Conservation (phyloP, 1,284 basidiomycete genomes). For the Tilletiaria anomala region DNA sequence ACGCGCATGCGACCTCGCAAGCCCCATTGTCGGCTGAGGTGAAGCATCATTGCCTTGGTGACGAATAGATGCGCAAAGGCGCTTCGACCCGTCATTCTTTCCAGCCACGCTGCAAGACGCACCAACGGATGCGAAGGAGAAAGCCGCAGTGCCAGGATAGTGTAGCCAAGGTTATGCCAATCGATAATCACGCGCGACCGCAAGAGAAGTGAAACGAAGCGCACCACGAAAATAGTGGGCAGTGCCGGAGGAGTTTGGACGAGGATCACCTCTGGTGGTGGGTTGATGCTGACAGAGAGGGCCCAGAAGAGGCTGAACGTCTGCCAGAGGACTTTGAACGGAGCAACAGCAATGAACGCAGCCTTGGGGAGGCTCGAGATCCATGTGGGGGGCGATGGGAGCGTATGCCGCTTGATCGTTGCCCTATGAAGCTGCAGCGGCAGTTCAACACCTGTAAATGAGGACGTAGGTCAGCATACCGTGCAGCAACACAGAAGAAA, state of each 20-base stretch:
- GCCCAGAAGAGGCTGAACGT: slow-evolving; percentile 19
- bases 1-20: slow-evolving; percentile 46
- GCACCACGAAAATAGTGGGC: slow-evolving; percentile 75
- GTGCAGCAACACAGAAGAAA: too few relatives aligned
- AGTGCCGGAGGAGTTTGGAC: slow-evolving; percentile 95
- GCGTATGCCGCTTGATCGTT: slow-evolving; percentile 42
- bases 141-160: slow-evolving; percentile 69
- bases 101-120: slow-evolving; percentile 42
- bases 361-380: slow-evolving; percentile 47
- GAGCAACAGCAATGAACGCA: slow-evolving; percentile 60
- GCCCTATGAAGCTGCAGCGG: slow-evolving; percentile 14
- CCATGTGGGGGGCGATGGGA: slow-evolving; percentile 51
- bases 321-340: slow-evolving; percentile 53
- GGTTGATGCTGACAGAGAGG: slow-evolving; percentile 45
- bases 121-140: slow-evolving; percentile 58
- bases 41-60: slow-evolving; percentile 67
- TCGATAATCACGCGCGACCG: slow-evolving; percentile 83
- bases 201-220: slow-evolving; percentile 53
- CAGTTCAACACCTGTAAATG: too few relatives aligned
- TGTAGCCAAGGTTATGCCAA: slow-evolving; percentile 97
- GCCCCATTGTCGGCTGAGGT: slow-evolving; percentile 60
- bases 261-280: slow-evolving; percentile 67
- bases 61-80: slow-evolving; percentile 91
- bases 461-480: background rate
- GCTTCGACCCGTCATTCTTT: slow-evolving; percentile 18